Evolutionary conservation across 495 filamentous ascomycete genomes (phyloP).

Genomic region (Aspergillus nanangensis): DNA sequence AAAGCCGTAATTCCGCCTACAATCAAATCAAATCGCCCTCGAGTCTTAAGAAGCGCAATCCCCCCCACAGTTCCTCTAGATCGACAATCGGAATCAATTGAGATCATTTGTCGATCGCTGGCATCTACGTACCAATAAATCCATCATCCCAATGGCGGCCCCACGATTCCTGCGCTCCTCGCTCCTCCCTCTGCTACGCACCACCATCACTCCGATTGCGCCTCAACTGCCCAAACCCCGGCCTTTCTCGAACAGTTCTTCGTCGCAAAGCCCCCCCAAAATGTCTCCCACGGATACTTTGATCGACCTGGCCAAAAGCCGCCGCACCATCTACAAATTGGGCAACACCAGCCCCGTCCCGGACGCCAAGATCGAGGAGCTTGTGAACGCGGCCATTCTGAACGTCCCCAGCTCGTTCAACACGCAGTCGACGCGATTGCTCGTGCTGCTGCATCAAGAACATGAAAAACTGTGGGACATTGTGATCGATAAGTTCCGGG

Average conservation of each 20-base stretch:
- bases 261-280: slow-evolving; percentile 9
- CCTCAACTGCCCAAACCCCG: slow-evolving; percentile 46
- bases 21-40: too few species aligned
- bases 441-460: slow-evolving; percentile 43
- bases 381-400: slow-evolving; percentile 44
- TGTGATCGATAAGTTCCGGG: slow-evolving; percentile 32
- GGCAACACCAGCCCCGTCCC: slow-evolving; percentile 39
- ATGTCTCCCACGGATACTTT: slow-evolving; percentile 30
- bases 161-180: slow-evolving; percentile 53
- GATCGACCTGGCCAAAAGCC: slow-evolving; percentile 33
- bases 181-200: too few species aligned
- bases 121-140: too few species aligned
- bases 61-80: too few species aligned
- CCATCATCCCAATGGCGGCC: background rate
- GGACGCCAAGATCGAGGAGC: slow-evolving; percentile 45
- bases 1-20: too few species aligned
- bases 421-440: slow-evolving; percentile 48
- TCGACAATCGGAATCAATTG: too few species aligned
- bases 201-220: too few species aligned
- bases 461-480: slow-evolving; percentile 51
- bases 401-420: slow-evolving; percentile 51
- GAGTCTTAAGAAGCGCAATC: too few species aligned
- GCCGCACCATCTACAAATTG: slow-evolving; percentile 48
- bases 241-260: slow-evolving; percentile 18
- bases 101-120: too few species aligned